Percentiles rank a stretch among this genome's conserved stretches.
phyloP scores from a whole-genome alignment of 768 basidiomycete species.

The Amanita exitialis region DNA sequence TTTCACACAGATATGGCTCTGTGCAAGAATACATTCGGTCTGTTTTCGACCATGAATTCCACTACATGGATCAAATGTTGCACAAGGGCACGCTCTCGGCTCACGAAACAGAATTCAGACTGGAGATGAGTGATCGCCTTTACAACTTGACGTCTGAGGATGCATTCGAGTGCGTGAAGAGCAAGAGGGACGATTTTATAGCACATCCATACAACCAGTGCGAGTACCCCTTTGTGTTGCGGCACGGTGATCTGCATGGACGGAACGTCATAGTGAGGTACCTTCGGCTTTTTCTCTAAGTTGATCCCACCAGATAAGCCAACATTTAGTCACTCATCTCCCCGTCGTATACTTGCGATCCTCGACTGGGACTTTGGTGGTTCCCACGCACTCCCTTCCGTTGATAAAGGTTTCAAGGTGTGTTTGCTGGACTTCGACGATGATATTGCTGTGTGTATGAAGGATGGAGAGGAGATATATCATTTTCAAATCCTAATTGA shows the following conservation, averaged over 20 bases:
- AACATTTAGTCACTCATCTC: background rate
- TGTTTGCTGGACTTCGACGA: background rate
- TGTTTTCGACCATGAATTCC: background rate
- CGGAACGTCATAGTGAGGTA: background rate
- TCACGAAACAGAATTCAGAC: background rate
- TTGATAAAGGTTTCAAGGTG: background rate
- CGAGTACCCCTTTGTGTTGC: background rate
- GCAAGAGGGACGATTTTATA: background rate
- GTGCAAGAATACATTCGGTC: background rate
- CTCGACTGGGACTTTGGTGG: conserved; percentile 2
- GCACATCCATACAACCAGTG: background rate
- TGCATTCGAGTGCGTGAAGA: background rate
- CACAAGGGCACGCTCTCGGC: background rate
- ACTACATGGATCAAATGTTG: background rate
- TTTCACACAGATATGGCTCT: background rate
- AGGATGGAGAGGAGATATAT: background rate
- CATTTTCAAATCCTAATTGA: background rate
- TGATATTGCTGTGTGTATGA: background rate
- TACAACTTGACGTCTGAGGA: background rate
- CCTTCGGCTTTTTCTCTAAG: background rate
- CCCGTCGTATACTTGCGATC: background rate
- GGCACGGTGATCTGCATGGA: background rate
- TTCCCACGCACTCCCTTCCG: background rate
- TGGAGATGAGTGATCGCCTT: background rate
- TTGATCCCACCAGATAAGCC: background rate